Evolutionary conservation across 2,329 filamentous ascomycete genomes (phyloP).

Genomic region (Tolypocladium ophioglossoides): DNA sequence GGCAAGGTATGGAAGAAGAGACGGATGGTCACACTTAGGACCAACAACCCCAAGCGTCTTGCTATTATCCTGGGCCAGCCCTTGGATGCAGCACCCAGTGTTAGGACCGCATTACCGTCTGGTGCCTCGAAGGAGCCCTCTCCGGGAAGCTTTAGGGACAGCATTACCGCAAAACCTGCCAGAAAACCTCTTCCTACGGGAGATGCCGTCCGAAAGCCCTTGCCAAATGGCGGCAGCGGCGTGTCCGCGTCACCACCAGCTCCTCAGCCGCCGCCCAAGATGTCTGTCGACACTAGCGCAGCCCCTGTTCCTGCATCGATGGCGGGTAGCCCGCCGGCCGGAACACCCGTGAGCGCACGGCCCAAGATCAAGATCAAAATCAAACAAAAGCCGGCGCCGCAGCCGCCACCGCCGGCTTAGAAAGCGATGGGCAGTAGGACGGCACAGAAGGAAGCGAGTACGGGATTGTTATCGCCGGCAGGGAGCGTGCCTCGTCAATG

Average conservation of each 20-base stretch:
- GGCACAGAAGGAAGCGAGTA: not conserved
- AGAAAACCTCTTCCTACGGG: constrained; percentile 25
- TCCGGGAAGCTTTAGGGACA: constrained; percentile 14
- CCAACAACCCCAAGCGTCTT: constrained; percentile 21
- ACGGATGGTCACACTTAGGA: constrained; percentile 26
- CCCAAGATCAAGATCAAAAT: constrained; percentile 29
- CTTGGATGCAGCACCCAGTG: constrained; percentile 9
- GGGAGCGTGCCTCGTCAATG: not conserved
- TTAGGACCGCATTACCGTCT: constrained; percentile 22
- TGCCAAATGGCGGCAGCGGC: constrained; percentile 16
- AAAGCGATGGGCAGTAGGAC: not conserved
- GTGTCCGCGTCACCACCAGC: constrained; percentile 10
- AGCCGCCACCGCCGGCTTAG: constrained; percentile 14
- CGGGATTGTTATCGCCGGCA: not conserved
- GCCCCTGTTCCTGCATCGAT: constrained; percentile 12
- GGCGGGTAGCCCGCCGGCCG: constrained; percentile 11
- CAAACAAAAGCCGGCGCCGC: constrained; percentile 22
- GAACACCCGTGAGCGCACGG: constrained; percentile 14
- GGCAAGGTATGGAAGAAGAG: constrained; percentile 14
- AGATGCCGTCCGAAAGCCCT: constrained; percentile 17
- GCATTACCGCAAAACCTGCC: constrained; percentile 21
- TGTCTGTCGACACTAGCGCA: constrained; percentile 12
- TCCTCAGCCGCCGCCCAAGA: constrained; percentile 14
- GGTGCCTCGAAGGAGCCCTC: constrained; percentile 15
- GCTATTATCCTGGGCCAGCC: constrained; percentile 21